phyloP scores from a whole-genome alignment of 202 grass and related monocot genomes.

The Dendrocalamus latiflorus region DNA sequence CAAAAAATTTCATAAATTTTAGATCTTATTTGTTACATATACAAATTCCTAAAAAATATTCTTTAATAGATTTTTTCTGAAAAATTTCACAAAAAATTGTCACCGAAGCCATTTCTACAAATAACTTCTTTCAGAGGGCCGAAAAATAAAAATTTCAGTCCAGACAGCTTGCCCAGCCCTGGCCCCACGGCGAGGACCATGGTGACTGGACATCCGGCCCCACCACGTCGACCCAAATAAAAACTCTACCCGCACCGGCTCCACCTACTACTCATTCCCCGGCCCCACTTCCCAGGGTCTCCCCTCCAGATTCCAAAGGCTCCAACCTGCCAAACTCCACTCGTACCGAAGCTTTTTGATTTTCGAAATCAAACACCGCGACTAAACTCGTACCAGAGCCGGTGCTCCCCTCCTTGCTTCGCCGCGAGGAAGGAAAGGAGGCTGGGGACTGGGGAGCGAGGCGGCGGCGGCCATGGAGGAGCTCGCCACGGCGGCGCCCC shows the following conservation, averaged over 20 bases:
- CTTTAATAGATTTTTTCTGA: too few species aligned
- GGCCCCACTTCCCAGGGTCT: not conserved
- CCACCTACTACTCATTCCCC: constrained; percentile 33
- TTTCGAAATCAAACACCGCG: not conserved
- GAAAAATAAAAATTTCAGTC: not conserved
- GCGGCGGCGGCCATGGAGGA: constrained; percentile 30
- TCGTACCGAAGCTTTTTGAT: constrained; percentile 34
- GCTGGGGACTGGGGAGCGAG: not conserved
- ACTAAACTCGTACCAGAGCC: not conserved
- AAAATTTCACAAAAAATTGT: too few species aligned
- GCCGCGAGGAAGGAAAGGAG: not conserved
- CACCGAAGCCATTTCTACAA: too few species aligned
- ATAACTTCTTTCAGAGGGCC: too few species aligned
- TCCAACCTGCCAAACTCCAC: not conserved
- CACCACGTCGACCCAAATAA: constrained; percentile 12
- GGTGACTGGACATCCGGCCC: constrained; percentile 21
- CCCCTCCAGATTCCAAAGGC: not conserved
- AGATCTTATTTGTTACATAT: too few species aligned
- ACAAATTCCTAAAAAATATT: too few species aligned
- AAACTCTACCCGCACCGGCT: not conserved
- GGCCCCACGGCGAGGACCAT: not conserved
- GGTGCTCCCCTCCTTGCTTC: not conserved
- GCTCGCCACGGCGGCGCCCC: constrained; percentile 22
- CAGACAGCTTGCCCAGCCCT: not conserved
- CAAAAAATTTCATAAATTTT: too few species aligned